phyloP scores from a whole-genome alignment of 352 stramenopile genomes.

The Phytophthora pistaciae region DNA sequence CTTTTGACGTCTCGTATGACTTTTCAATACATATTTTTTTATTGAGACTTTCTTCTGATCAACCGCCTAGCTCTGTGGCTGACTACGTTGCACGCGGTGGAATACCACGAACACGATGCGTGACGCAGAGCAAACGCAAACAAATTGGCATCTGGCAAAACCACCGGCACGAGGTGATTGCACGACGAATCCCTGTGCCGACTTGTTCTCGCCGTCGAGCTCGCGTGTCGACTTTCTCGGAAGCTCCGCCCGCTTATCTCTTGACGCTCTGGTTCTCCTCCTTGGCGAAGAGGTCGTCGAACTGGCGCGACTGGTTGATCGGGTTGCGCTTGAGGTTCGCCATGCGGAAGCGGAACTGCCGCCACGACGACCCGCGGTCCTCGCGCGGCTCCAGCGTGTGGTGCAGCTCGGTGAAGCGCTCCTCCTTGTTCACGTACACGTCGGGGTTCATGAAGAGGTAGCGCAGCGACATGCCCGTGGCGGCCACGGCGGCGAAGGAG shows the following conservation, averaged over 20 bases:
- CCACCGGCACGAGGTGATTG: constrained; percentile 11
- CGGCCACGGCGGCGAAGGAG: constrained; percentile 40
- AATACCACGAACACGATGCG: neutral
- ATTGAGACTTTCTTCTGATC: constrained; percentile 27
- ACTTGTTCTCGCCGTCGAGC: neutral
- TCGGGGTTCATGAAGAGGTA: constrained; percentile 68
- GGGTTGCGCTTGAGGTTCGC: constrained; percentile 67
- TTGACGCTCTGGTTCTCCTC: constrained; percentile 4
- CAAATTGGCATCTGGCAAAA: constrained; percentile 4
- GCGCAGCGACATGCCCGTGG: constrained; percentile 44
- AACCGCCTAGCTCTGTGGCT: constrained; percentile 22
- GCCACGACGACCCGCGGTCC: constrained; percentile 52
- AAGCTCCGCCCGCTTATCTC: neutral
- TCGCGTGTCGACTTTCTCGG: constrained; percentile 4
- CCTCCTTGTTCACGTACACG: constrained; percentile 75
- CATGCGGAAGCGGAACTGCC: constrained; percentile 73
- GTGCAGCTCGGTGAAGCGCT: constrained; percentile 54
- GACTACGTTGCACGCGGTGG: neutral
- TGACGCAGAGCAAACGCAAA: constrained; percentile 7
- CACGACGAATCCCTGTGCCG: neutral
- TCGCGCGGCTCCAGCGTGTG: constrained; percentile 40
- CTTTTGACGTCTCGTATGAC: neutral
- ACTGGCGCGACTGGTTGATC: constrained; percentile 5
- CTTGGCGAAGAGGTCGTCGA: constrained; percentile 6
- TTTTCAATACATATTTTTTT: constrained; percentile 36